A percentile compares a stretch with the other conserved stretches of the same genome.
These are phyloP conservation scores for Cercospora zeae-maydis DNA, from an alignment of 2,329 filamentous ascomycete genomes.

Conservation along the genomic window DNA sequence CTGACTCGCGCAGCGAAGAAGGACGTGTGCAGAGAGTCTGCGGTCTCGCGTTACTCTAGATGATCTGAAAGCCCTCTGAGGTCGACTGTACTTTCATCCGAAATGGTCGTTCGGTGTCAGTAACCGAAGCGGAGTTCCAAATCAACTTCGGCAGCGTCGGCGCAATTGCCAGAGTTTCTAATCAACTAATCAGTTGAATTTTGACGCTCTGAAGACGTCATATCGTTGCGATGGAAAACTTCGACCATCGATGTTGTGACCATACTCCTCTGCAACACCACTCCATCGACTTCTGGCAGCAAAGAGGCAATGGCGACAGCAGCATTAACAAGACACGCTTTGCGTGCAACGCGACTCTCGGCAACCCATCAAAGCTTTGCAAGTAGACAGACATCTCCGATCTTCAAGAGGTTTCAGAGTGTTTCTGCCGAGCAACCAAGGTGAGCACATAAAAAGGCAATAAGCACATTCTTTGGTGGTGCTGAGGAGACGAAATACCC, in stretches of 20 bases:
- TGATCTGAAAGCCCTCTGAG: not conserved
- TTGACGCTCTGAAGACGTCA: not conserved
- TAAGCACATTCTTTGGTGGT: not conserved
- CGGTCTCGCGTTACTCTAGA: not conserved
- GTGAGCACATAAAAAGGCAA: not conserved
- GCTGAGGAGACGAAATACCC: not conserved
- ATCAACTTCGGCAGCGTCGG: not conserved
- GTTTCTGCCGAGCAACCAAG: constrained; percentile 24
- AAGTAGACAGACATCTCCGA: constrained; percentile 26
- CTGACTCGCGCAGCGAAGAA: not conserved
- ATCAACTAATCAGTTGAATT: not conserved
- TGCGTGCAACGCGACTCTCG: constrained; percentile 22
- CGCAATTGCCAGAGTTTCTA: not conserved
- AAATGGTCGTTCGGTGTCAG: too few species aligned
- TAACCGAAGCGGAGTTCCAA: not conserved
- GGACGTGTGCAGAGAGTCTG: not conserved
- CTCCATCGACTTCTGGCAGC: not conserved
- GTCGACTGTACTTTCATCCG: not conserved
- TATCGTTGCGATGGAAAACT: not conserved
- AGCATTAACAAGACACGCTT: constrained; percentile 21
- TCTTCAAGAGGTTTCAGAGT: constrained; percentile 30
- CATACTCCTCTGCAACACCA: not conserved
- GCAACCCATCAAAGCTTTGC: constrained; percentile 24
- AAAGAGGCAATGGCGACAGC: constrained; percentile 15
- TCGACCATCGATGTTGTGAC: not conserved